phyloP scores from a whole-genome alignment of 2,329 filamentous ascomycete species.

The Pseudogymnoascus sp. region DNA sequence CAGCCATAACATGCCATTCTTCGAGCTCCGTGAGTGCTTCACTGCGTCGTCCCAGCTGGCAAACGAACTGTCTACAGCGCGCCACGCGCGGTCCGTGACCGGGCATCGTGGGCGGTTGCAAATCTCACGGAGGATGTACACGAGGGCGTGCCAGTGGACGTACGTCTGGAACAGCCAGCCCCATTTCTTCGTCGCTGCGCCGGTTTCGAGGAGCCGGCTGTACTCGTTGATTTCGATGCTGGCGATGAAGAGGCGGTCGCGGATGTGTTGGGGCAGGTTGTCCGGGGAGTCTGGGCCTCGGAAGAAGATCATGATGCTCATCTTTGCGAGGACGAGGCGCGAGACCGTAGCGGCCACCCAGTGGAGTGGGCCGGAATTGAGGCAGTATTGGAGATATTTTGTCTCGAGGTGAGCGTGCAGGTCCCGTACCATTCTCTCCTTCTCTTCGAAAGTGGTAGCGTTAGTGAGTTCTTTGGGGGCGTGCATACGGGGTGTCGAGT shows the following conservation, averaged over 20 bases:
- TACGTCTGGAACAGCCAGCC: slow-evolving; percentile 36
- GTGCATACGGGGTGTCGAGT: slow-evolving; percentile 7
- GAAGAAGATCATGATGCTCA: slow-evolving; percentile 30
- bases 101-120: slow-evolving; percentile 29
- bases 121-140: slow-evolving; percentile 35
- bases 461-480: slow-evolving; percentile 9
- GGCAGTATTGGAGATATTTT: slow-evolving; percentile 28
- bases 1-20: slow-evolving; percentile 53
- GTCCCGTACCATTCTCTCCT: slow-evolving; percentile 24
- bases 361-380: slow-evolving; percentile 37
- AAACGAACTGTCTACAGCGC: slow-evolving; percentile 29
- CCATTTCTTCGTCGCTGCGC: slow-evolving; percentile 32
- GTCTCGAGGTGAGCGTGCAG: slow-evolving; percentile 24
- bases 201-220: slow-evolving; percentile 30
- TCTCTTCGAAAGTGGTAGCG: slow-evolving; percentile 22
- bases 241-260: slow-evolving; percentile 30
- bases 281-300: slow-evolving; percentile 22
- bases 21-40: slow-evolving; percentile 24
- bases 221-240: slow-evolving; percentile 36
- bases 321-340: slow-evolving; percentile 32
- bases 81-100: slow-evolving; percentile 35
- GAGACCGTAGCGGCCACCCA: slow-evolving; percentile 41
- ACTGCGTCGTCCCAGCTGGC: slow-evolving; percentile 19
- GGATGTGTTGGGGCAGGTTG: slow-evolving; percentile 27
- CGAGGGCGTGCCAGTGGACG: slow-evolving; percentile 38